Percentiles rank a stretch among this genome's conserved stretches.
These are phyloP conservation scores for Aphanomyces stellatus DNA, from an alignment of 352 stramenopile genomes.

Conservation along the genomic window DNA sequence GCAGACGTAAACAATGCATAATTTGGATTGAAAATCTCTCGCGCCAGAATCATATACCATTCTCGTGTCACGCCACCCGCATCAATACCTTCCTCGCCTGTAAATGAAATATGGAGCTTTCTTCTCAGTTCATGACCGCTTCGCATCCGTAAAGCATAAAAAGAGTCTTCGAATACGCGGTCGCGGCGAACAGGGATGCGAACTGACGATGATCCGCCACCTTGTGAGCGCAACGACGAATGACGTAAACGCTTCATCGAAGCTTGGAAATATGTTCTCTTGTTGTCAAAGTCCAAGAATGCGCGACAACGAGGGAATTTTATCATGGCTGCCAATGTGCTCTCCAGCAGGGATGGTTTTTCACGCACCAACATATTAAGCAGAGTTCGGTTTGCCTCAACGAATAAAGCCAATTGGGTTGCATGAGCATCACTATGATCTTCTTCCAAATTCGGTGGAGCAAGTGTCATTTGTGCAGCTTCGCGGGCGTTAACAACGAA, in stretches of 20 bases:
- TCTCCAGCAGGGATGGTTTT: slow-evolving; percentile 94
- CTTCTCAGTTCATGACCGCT: slow-evolving; percentile 96
- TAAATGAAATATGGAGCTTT: slow-evolving; percentile 97
- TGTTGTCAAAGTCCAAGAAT: slow-evolving; percentile 99
- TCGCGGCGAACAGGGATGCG: slow-evolving; percentile 88
- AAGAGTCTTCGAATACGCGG: slow-evolving; percentile 99
- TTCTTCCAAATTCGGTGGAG: slow-evolving; percentile 41
- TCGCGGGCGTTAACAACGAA: slow-evolving; percentile 96
- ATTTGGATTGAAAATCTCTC: slow-evolving; percentile 99
- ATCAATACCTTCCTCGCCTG: slow-evolving; percentile 97
- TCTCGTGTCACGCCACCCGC: slow-evolving; percentile 97
- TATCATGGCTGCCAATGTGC: slow-evolving; percentile 92
- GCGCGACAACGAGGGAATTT: slow-evolving; percentile 91
- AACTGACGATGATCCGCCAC: slow-evolving; percentile 81
- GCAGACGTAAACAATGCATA: slow-evolving; percentile 99
- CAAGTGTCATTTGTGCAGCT: slow-evolving; percentile 61
- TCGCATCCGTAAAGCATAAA: slow-evolving; percentile 94
- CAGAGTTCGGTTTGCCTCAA: slow-evolving; percentile 93
- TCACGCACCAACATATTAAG: slow-evolving; percentile 97
- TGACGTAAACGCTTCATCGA: slow-evolving; percentile 89
- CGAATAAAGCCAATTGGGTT: slow-evolving; percentile 86
- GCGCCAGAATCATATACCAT: slow-evolving; percentile 98
- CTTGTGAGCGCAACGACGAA: slow-evolving; percentile 69
- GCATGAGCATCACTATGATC: slow-evolving; percentile 43
- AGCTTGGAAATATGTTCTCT: slow-evolving; percentile 97